Conservation (phyloP, 345 rosid species). For the Stellera chamaejasme region DNA sequence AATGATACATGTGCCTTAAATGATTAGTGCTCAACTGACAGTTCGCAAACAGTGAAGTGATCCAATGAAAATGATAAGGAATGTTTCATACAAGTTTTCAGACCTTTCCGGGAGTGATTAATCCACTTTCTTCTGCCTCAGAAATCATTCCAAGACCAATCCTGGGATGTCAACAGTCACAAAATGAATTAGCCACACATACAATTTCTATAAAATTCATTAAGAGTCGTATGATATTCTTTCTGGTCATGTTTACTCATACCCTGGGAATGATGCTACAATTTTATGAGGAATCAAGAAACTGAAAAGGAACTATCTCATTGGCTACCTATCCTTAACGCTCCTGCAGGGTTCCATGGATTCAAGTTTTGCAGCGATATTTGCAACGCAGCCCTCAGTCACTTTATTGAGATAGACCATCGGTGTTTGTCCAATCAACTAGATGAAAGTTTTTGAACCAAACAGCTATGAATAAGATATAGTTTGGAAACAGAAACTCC, state of each 20-base stretch:
- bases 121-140: constrained; percentile 82
- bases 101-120: constrained; percentile 75
- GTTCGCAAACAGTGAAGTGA: constrained; percentile 5
- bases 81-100: neutral
- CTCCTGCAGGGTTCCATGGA: constrained; percentile 96
- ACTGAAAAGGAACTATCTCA: too few relatives aligned
- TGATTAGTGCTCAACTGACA: neutral
- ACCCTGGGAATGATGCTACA: neutral
- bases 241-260: too few relatives aligned
- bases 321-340: constrained; percentile 72
- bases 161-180: constrained; percentile 31
- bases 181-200: neutral
- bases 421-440: constrained; percentile 92
- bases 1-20: neutral
- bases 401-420: constrained; percentile 92
- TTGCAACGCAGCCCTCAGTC: constrained; percentile 62
- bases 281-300: neutral
- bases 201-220: too few relatives aligned
- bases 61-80: constrained; percentile 6
- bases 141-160: constrained; percentile 76
- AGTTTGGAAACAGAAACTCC: constrained; percentile 14
- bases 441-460: constrained; percentile 22
- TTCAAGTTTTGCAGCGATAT: constrained; percentile 93
- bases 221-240: too few relatives aligned
- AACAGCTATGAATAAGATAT: constrained; percentile 22